Percentiles rank a stretch among this genome's conserved stretches.
Evolutionary conservation across 2,329 filamentous ascomycete species (phyloP).

Genomic region (Acephala macrosclerotiorum): DNA sequence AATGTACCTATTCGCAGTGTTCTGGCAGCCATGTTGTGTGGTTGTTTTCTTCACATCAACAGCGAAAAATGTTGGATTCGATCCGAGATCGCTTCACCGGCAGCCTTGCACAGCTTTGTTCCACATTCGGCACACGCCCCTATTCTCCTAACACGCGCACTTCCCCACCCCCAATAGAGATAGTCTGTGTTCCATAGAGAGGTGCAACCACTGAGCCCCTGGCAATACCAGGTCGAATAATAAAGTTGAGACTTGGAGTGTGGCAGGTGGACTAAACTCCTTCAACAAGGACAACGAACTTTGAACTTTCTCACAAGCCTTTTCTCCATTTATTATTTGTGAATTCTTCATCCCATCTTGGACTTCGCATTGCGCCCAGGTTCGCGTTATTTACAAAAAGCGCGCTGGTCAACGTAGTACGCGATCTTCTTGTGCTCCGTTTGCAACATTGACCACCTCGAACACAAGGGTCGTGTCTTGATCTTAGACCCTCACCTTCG

Average conservation of each 20-base stretch:
- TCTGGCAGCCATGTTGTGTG: conserved; percentile 62
- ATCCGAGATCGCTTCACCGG: conserved; percentile 13
- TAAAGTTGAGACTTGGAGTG: conserved; percentile 36
- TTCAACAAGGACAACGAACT: conserved; percentile 10
- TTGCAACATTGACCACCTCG: neutral
- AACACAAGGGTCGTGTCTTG: neutral
- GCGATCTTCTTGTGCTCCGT: conserved; percentile 15
- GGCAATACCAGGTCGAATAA: conserved; percentile 30
- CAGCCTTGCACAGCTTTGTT: neutral
- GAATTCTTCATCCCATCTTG: conserved; percentile 3
- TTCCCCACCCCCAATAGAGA: conserved; percentile 23
- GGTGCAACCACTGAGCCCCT: too few species aligned
- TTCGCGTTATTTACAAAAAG: neutral
- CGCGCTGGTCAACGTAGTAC: too few species aligned
- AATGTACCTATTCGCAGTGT: conserved; percentile 74
- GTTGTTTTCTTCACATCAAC: conserved; percentile 17
- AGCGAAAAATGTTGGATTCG: conserved; percentile 24
- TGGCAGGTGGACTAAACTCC: conserved; percentile 21
- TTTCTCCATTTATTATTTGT: neutral
- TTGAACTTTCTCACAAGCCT: neutral
- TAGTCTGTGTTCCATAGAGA: too few species aligned
- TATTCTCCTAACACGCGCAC: conserved; percentile 11
- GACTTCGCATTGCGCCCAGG: neutral
- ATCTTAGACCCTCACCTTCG: neutral
- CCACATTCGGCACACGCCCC: neutral